These are phyloP conservation scores for Paecilomyces niveus DNA, from an alignment of 2,329 filamentous ascomycete genomes.

Conservation along the genomic window DNA sequence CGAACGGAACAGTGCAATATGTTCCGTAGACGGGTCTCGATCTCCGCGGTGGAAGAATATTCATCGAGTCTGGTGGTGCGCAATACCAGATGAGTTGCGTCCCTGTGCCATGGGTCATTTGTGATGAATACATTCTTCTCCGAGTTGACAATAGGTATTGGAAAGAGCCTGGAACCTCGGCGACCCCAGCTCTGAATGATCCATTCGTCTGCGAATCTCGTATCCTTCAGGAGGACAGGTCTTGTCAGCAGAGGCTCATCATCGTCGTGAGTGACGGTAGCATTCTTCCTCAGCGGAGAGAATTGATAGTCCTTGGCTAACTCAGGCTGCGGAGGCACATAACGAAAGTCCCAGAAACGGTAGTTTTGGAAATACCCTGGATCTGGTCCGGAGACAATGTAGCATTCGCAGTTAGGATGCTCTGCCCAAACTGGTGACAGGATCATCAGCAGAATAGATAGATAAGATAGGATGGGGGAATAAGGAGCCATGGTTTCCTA, in stretches of 20 bases:
- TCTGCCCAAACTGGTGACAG: not conserved
- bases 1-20: constrained; percentile 43
- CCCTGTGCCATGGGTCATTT: constrained; percentile 7
- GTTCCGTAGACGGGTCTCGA: constrained; percentile 39
- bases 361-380: constrained; percentile 45
- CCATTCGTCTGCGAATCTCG: constrained; percentile 32
- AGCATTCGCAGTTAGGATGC: constrained; percentile 38
- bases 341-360: constrained; percentile 46
- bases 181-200: constrained; percentile 41
- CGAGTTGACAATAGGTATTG: constrained; percentile 40
- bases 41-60: constrained; percentile 43
- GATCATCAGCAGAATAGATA: not conserved
- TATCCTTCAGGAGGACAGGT: constrained; percentile 24
- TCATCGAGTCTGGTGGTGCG: constrained; percentile 37
- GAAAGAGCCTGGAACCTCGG: constrained; percentile 25
- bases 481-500: not conserved
- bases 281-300: constrained; percentile 10
- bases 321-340: constrained; percentile 24
- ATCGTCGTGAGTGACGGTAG: constrained; percentile 7
- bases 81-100: constrained; percentile 40
- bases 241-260: not conserved
- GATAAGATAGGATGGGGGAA: not conserved
- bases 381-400: constrained; percentile 35
- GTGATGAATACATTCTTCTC: constrained; percentile 42
- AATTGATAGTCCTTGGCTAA: constrained; percentile 15